Base-by-base conservation (phyloP, 345 rosid genomes). In the Eucalyptus rudis region DNA sequence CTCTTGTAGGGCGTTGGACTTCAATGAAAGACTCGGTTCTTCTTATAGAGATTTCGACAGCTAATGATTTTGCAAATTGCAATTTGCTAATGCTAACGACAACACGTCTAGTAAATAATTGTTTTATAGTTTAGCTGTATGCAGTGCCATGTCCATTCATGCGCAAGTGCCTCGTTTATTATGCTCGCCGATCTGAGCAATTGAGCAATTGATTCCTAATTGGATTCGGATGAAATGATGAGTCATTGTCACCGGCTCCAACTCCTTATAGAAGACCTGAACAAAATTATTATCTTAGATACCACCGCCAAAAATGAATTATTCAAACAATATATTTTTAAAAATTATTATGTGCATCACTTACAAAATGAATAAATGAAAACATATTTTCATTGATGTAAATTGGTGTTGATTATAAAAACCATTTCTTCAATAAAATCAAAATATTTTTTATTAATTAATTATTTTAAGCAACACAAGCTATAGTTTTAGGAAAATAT, bases 271-370 rank as follows among this genome's bases (percentile, higher is more conserved):
- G 1, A 68, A 31, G 80, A 31, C 79, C 24, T 68, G 20, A 33
- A 62, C 68, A 6, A 62, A 62, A 12, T 62, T n/a, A 62, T 29
- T 13, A 62, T 62, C 68, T 62, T 51, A 51, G 56, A 51, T 22
- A 51, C 56, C 22, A 1, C 9, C 22, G 0, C 56, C 22, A 17
- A 17, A 51, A 51, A 7, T 6, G 1, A 51, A 17, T 51, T 51
- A 51, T 51, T 51, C 7, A 0, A 17, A 51, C 17, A 17, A 51
- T 17, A 17, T 7, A 51, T 17, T 17, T 51, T 51, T 17, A 17
- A 17, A 52, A 52, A 52, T 7, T 2, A 52, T 52, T 0, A 7
- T 7, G 9, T 52, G 9, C 4, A 52, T 52, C 0, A 1, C 24
- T 52, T 52, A 3, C 24, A 52, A 52, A 52, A 52, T 52, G 24